phyloP scores from a whole-genome alignment of 169 alveolate genomes.

The Babesia divergens region DNA sequence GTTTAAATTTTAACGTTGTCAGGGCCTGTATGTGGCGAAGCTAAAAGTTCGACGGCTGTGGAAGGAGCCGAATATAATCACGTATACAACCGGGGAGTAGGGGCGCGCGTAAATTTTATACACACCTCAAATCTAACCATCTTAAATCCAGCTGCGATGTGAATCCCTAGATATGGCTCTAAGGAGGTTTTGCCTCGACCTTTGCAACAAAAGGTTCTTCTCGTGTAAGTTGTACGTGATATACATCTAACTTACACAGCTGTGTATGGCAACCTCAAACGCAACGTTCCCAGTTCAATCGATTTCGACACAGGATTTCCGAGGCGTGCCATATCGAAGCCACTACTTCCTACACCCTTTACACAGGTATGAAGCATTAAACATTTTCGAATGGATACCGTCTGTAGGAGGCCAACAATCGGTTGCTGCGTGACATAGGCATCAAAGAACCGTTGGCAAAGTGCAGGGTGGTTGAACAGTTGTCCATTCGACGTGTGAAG shows the following conservation, averaged over 20 bases:
- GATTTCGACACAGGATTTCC: slow-evolving; percentile 80
- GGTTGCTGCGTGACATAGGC: slow-evolving; percentile 20
- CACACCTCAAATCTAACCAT: background rate
- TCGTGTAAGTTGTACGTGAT: background rate
- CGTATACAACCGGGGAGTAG: no score
- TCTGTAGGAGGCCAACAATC: slow-evolving; percentile 33
- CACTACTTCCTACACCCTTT: slow-evolving; percentile 55
- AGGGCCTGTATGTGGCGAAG: no score
- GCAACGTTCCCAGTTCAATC: slow-evolving; percentile 71
- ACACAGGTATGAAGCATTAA: slow-evolving; percentile 56
- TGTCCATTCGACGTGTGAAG: slow-evolving; percentile 75
- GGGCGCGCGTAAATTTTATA: background rate
- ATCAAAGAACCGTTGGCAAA: slow-evolving; percentile 22
- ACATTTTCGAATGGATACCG: slow-evolving; percentile 19
- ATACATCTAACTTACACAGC: slow-evolving; percentile 17
- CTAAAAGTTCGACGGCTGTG: background rate
- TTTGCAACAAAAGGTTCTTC: background rate
- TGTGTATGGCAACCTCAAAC: slow-evolving; percentile 66
- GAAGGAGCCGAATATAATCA: no score
- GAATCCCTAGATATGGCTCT: background rate
- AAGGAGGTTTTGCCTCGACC: background rate
- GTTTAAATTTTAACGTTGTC: background rate
- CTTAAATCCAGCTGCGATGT: background rate
- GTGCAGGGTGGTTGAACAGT: slow-evolving; percentile 78
- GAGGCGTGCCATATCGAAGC: slow-evolving; percentile 59